Percentiles rank a stretch among this genome's conserved stretches.
phyloP scores from a whole-genome alignment of 148 eudicot genomes.

The Chenopodium album region DNA sequence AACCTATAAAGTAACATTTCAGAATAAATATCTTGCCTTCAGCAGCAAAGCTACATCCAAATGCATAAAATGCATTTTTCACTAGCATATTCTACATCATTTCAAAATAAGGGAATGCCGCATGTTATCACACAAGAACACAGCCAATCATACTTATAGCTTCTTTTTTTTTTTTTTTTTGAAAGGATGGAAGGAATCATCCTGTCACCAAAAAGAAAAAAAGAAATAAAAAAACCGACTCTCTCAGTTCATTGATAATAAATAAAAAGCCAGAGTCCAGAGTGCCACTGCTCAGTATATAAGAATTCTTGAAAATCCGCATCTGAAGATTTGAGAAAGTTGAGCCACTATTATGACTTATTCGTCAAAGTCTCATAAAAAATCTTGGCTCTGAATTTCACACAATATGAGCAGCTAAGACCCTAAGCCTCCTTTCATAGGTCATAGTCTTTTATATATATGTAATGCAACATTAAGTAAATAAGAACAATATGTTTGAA shows the following conservation, averaged over 20 bases:
- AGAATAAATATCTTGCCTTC: conserved; percentile 13
- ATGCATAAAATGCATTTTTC: not conserved
- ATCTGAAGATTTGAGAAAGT: not conserved
- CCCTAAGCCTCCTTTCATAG: not conserved
- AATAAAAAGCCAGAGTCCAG: not conserved
- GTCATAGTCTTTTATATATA: not conserved
- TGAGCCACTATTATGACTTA: not conserved
- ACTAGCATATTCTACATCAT: not conserved
- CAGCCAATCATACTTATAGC: not conserved
- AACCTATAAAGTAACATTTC: conserved; percentile 48
- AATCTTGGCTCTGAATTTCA: not conserved
- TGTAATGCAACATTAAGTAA: not conserved
- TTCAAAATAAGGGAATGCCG: not conserved
- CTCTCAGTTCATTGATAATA: not conserved
- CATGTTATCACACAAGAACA: not conserved
- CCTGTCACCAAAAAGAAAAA: too few species aligned
- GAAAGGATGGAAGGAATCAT: too few species aligned
- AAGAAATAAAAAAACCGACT: too few species aligned
- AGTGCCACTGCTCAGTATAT: not conserved
- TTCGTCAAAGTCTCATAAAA: not conserved
- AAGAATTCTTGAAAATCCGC: not conserved
- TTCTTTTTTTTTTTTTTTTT: not conserved
- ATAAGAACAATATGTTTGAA: not conserved
- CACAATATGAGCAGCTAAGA: not conserved
- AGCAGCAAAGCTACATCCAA: not conserved